Percentiles rank a stretch among this genome's conserved stretches.
These are phyloP conservation scores for Umbilicus rupestris DNA, from an alignment of 164 flowering plant genomes.

Conservation along the genomic window DNA sequence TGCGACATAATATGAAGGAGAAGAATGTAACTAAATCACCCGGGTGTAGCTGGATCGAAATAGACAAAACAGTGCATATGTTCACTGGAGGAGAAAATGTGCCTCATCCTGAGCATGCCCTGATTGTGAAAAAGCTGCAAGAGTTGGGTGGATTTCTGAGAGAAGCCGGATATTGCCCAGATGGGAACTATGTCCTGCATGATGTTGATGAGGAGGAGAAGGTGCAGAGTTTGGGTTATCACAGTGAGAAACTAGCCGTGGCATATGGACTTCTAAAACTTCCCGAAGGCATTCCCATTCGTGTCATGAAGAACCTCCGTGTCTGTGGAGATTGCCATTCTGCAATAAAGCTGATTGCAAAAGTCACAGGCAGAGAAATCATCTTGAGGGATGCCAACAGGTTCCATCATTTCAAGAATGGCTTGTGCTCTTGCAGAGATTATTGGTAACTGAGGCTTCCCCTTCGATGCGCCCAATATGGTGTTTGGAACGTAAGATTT, in stretches of 20 bases:
- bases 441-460: slow-evolving; percentile 43
- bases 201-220: slow-evolving; percentile 88
- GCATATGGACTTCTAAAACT: slow-evolving; percentile 67
- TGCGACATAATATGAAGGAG: slow-evolving; percentile 46
- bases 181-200: slow-evolving; percentile 59
- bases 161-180: slow-evolving; percentile 69
- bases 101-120: slow-evolving; percentile 41
- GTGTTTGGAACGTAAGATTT: too few species aligned
- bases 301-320: slow-evolving; percentile 80
- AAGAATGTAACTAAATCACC: slow-evolving; percentile 54
- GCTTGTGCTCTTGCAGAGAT: slow-evolving; percentile 61
- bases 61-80: slow-evolving; percentile 65
- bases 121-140: slow-evolving; percentile 46
- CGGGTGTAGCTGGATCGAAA: slow-evolving; percentile 86
- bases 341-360: slow-evolving; percentile 60
- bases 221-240: slow-evolving; percentile 41
- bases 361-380: slow-evolving; percentile 54
- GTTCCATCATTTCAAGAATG: slow-evolving; percentile 73
- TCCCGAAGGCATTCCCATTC: slow-evolving; percentile 53
- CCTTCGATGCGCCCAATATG: too few species aligned
- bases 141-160: slow-evolving; percentile 36
- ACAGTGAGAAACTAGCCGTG: slow-evolving; percentile 78
- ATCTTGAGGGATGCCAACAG: slow-evolving; percentile 74
- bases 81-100: slow-evolving; percentile 53
- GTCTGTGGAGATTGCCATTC: slow-evolving; percentile 86